Base-by-base conservation (phyloP, 225 moss, liverwort and hornwort genomes). In the Climacium dendroides region DNA sequence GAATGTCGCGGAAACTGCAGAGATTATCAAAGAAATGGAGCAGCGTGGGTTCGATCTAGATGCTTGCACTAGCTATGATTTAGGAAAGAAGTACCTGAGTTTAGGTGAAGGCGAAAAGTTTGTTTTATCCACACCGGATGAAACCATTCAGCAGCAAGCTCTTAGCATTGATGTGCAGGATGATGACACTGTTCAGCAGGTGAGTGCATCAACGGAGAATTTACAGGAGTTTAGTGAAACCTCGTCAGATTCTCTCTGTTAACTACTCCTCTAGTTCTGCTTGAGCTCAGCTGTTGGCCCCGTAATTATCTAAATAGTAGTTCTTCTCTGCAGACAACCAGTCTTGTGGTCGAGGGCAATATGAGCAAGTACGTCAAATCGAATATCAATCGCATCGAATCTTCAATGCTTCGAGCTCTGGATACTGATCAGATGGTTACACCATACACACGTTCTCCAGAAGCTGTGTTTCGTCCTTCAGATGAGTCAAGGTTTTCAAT, bases 1-100 rank as follows among this genome's bases (percentile, higher is more conserved):
- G 83, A 90, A 93, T 87, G 90, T 92, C 26, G 83, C 89, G 82
- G 98, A 99, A 89, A 96, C 95, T 48, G 87, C 90, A 87, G 91
- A 89, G 60, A 92, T 97, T 41, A 89, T 96, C 80, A 84, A 90
- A 83, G 97, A 96, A 87, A 96, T 99, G 97, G 94, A 94, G 89
- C 94, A 90, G 75, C 91, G 92, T 64, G 90, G 91, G 28, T 97
- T 96, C 82, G 93, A 92, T 66, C 93, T 93, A 64, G 92, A 94
- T 87, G 89, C 93, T 45, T 98, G 95, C 94, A 91, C 94, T 67
- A 93, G 93, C 85, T 96, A 96, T 65, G 85, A 92, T 45, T 93
- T 93, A 77, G 92, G 90, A 67, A 75, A 89, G 85, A 87, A 77
- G 41, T 77, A 86, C 35, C 80, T 90, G 47, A 77, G 43, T 84